Percentiles rank a stretch among this genome's conserved stretches.
These are phyloP conservation scores for Silybum marianum DNA, from an alignment of 129 eudicot species.

Conservation along the genomic window DNA sequence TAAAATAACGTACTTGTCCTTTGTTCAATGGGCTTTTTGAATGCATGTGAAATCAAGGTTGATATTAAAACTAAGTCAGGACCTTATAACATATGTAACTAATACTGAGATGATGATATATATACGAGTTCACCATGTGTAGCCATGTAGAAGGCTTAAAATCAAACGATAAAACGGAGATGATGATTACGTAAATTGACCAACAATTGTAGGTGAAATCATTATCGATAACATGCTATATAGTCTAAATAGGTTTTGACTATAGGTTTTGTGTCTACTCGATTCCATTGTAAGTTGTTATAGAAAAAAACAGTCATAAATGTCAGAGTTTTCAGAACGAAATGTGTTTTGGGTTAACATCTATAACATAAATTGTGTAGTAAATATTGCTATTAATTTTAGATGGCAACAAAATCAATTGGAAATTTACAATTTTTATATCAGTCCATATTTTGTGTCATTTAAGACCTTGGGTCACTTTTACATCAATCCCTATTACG, in stretches of 20 bases:
- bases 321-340: no score
- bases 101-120: background rate
- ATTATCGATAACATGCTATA: background rate
- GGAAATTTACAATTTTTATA: background rate
- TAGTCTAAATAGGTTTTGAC: background rate
- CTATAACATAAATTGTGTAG: no score
- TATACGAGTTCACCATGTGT: background rate
- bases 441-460: background rate
- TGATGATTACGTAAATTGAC: background rate
- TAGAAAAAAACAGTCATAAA: no score
- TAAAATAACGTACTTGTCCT: background rate
- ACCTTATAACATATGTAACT: background rate
- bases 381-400: no score
- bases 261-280: background rate
- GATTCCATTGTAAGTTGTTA: no score
- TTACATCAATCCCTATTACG: background rate
- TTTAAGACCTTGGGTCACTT: background rate
- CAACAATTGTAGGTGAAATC: no score
- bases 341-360: no score
- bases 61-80: background rate
- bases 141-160: background rate
- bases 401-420: background rate
- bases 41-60: background rate
- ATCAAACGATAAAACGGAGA: background rate
- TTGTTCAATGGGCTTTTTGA: background rate